Conservation (phyloP, 1,139 yeast genomes). For the Arxiozyma bovina region DNA sequence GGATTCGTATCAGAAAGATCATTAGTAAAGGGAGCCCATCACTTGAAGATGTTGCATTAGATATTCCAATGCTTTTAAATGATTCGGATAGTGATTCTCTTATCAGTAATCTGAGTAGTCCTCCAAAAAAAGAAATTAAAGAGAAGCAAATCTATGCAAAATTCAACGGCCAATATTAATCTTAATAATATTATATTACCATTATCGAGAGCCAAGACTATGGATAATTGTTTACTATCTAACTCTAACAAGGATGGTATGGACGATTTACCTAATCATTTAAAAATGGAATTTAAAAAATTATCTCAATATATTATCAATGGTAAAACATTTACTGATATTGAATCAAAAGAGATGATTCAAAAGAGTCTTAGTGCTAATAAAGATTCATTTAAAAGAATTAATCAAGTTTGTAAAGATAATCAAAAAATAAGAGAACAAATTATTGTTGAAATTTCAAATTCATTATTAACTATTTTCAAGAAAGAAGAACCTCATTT, state of each 20-base stretch:
- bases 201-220: slow-evolving; percentile 4
- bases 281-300: neutral
- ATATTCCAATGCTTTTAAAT: slow-evolving; percentile 6
- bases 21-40: neutral
- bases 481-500: slow-evolving; percentile 15
- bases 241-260: neutral
- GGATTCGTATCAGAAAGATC: neutral
- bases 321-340: slow-evolving; percentile 12
- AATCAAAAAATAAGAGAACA: slow-evolving; percentile 45
- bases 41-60: slow-evolving; percentile 5
- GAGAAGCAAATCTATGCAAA: neutral
- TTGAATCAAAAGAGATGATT: slow-evolving; percentile 17
- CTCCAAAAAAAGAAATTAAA: slow-evolving; percentile 1
- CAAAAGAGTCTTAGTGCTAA: slow-evolving; percentile 10
- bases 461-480: slow-evolving; percentile 18
- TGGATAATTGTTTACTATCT: neutral
- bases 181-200: slow-evolving; percentile 1
- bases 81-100: slow-evolving; percentile 3
- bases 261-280: neutral
- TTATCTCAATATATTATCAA: slow-evolving; percentile 10
- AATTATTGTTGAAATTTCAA: slow-evolving; percentile 38
- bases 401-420: slow-evolving; percentile 41
- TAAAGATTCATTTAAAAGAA: slow-evolving; percentile 36
- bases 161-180: neutral
- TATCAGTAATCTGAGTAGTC: neutral